phyloP scores from a whole-genome alignment of 2,329 filamentous ascomycete species.

The Furcasterigmium furcatum region DNA sequence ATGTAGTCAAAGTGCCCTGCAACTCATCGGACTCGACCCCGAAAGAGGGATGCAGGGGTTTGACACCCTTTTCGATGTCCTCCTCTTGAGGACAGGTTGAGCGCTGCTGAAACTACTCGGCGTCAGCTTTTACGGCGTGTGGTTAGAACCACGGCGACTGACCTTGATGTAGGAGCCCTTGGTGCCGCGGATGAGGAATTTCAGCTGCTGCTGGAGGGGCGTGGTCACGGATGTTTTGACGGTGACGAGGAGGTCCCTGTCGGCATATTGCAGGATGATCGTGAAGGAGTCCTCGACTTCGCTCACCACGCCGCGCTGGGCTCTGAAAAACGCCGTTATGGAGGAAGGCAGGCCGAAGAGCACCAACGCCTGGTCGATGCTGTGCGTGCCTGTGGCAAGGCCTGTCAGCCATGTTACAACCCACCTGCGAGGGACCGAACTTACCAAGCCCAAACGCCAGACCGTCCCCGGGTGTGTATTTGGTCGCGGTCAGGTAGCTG shows the following conservation, averaged over 20 bases:
- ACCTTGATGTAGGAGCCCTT: constrained; percentile 47
- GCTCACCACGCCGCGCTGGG: constrained; percentile 42
- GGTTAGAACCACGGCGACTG: no score
- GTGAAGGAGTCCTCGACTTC: constrained; percentile 47
- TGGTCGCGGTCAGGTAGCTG: constrained; percentile 20
- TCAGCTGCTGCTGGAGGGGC: constrained; percentile 55
- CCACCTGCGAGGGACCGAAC: constrained; percentile 9
- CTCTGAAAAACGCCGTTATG: constrained; percentile 54
- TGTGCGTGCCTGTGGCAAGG: constrained; percentile 51
- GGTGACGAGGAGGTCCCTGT: constrained; percentile 49
- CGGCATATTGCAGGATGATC: constrained; percentile 55
- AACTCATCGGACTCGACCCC: constrained; percentile 28
- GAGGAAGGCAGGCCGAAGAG: constrained; percentile 54
- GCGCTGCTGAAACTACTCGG: constrained; percentile 9
- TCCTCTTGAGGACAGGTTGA: constrained; percentile 32
- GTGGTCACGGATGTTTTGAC: constrained; percentile 58
- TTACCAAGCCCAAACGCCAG: constrained; percentile 38
- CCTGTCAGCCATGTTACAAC: neutral
- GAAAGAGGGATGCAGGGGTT: constrained; percentile 22
- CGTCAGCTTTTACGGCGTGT: constrained; percentile 7
- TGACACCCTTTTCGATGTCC: constrained; percentile 20
- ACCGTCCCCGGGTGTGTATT: constrained; percentile 32
- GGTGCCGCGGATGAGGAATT: constrained; percentile 60
- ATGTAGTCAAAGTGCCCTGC: constrained; percentile 28
- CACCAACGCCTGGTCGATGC: constrained; percentile 58